These are phyloP conservation scores for Amauroascus verrucosus DNA, from an alignment of 2,329 filamentous ascomycete species.

Conservation along the genomic window DNA sequence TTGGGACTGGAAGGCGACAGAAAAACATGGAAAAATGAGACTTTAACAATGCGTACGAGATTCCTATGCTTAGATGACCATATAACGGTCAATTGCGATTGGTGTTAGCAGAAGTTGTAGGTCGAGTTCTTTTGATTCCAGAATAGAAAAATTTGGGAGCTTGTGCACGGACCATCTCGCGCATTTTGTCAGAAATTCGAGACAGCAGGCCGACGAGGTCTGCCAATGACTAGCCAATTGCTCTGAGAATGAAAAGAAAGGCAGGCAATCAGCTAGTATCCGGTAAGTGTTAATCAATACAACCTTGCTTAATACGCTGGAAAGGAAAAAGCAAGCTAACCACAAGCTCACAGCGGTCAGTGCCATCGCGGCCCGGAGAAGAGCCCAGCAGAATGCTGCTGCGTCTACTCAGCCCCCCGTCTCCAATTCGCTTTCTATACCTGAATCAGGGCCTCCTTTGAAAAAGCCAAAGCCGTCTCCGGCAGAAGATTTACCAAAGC, in stretches of 20 bases:
- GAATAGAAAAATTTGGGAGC: constrained; percentile 5
- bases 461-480: constrained; percentile 28
- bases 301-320: background rate
- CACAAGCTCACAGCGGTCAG: constrained; percentile 23
- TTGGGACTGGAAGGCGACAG: background rate
- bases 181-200: background rate
- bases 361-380: constrained; percentile 36
- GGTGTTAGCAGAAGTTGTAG: background rate
- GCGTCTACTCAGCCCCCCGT: constrained; percentile 13
- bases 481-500: constrained; percentile 15
- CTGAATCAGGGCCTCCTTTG: constrained; percentile 25
- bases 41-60: background rate
- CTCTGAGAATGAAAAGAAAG: constrained; percentile 14
- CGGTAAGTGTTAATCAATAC: constrained; percentile 8
- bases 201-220: background rate
- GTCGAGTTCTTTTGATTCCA: background rate
- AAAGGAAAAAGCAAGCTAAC: background rate
- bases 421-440: constrained; percentile 17
- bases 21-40: background rate
- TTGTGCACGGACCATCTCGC: constrained; percentile 13
- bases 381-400: constrained; percentile 25
- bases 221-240: background rate
- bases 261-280: constrained; percentile 8
- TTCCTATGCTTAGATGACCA: background rate
- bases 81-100: background rate